Evolutionary conservation across 1,284 basidiomycete genomes (phyloP), one percentile per base, ranked within the genome.

Genomic region (Cryptococcus floricola): DNA sequence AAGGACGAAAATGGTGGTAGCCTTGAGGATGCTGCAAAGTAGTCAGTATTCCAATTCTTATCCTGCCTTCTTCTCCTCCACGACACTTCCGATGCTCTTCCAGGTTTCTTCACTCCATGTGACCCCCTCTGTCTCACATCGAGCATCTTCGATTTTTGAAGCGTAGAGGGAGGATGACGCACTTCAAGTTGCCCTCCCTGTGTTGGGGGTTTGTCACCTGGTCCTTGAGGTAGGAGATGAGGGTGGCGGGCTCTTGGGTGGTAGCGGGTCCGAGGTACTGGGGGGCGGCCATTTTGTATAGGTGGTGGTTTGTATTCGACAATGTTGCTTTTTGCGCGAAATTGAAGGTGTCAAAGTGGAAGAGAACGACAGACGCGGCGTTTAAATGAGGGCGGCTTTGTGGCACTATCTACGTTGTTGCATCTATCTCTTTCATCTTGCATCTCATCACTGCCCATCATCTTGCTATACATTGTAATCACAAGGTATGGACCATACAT

Each of bases 181-280:
- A 69, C 67, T 55, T 63, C 39, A 67, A 39, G 59, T 67, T 69
- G 25, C 65, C 66, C 38, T 63, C 66, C 37, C 63, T 48, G 52
- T 67, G 52, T 19, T 61, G 60, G n/a, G 65, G 66, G 37, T 65
- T 65, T 7, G 63, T 48, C 25, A 69, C 50, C 49, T 69, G 67
- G 53, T 55, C 56, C 34, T 57, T 62, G 52, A 54, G 49, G 39
- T 61, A 43, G 13, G 59, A 52, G 5, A 53, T 52, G 10, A 62
- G 48, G 18, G 58, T 54, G 46, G 60, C 55, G 10, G 61, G 50
- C 13, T 56, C 18, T 42, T 60, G 57, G 2, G 58, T 42, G 37
- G 51, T 50, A n/a, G 61, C 59, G 8, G 60, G 60, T 34, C 63
- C 63, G 31, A 65, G 59, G 45, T 65, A 65, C 41, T 65, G 57